These are phyloP conservation scores for Candida morakotiae DNA, from an alignment of 805 yeast species.

Conservation along the genomic window DNA sequence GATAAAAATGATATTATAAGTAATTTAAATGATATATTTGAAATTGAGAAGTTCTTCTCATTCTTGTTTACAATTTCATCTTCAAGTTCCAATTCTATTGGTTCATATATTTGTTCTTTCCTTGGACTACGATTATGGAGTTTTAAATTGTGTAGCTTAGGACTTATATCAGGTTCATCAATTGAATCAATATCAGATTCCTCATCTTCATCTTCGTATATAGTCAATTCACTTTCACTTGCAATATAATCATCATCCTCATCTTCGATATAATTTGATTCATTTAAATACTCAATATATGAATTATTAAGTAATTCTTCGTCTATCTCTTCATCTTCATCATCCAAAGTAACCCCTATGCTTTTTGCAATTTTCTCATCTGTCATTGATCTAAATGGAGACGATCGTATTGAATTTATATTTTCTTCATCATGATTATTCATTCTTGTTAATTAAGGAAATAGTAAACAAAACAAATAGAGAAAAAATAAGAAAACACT, in stretches of 20 bases:
- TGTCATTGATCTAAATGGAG: not conserved
- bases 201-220: constrained; percentile 3
- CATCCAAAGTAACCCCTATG: constrained; percentile 1
- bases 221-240: constrained; percentile 1
- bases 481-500: not conserved
- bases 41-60: not conserved
- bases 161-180: constrained; percentile 4
- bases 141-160: no score
- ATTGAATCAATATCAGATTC: constrained; percentile 2
- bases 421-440: constrained; percentile 35
- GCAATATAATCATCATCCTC: constrained; percentile 9
- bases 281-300: constrained; percentile 2
- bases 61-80: not conserved
- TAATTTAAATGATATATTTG: not conserved
- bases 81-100: not conserved
- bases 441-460: not conserved
- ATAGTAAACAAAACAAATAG: not conserved
- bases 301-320: constrained; percentile 6
- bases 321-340: constrained; percentile 5
- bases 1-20: not conserved
- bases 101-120: no score
- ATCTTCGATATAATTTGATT: constrained; percentile 7
- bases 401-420: constrained; percentile 30
- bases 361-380: constrained; percentile 11
- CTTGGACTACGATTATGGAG: no score